Base-by-base conservation (phyloP, 2,329 filamentous ascomycete genomes). In the Fusarium miscanthi region DNA sequence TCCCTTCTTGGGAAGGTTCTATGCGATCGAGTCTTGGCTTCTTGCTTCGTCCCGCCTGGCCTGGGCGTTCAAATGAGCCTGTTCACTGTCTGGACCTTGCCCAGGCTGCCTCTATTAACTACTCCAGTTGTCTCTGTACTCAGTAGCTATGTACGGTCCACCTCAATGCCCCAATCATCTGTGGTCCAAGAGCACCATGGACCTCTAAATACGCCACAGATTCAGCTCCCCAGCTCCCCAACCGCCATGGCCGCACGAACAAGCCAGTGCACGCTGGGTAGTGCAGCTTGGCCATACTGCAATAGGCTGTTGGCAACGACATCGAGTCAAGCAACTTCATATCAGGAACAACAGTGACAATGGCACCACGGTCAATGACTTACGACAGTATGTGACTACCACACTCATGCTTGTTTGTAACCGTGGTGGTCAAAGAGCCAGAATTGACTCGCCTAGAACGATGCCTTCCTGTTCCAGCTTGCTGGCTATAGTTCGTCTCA, bases 31-130 rank as follows among this genome's bases (percentile, higher is more conserved):
- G 59, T 41, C 64, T 67, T 72, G 66, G 72, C 52, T 72, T 72
- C 57, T 75, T 75, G 64, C 75, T 77, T 77, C 74, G 63, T 77
- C 72, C 75, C 72, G 71, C 49, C 61, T 75, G 72, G 75, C 59
- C 67, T 75, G 53, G 69, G 72, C 74, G 70, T 74, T 70, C 54
- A 63, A 71, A 59, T 76, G 66, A 58, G 75, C 73, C 74, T 72
- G 69, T 67, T 63, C 60, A 35, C 60, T 66, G 45, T 45, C 62
- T 76, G 59, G 49, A 72, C 74, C 64, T 57, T 48, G 62, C 65
- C 64, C 23, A n/a, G 58, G 51, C 21, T 66, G 51, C 45, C 48
- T 65, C 62, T 37, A 60, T 25, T 33, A 25, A 60, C 21, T 33
- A 25, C n/a, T 23, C 31, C n/a, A n/a, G 33, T 38, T 35, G 30